Percentiles rank a stretch among this genome's conserved stretches.
Evolutionary conservation across 768 basidiomycete genomes (phyloP).

Genomic region (Xerocomus potaroensis): DNA sequence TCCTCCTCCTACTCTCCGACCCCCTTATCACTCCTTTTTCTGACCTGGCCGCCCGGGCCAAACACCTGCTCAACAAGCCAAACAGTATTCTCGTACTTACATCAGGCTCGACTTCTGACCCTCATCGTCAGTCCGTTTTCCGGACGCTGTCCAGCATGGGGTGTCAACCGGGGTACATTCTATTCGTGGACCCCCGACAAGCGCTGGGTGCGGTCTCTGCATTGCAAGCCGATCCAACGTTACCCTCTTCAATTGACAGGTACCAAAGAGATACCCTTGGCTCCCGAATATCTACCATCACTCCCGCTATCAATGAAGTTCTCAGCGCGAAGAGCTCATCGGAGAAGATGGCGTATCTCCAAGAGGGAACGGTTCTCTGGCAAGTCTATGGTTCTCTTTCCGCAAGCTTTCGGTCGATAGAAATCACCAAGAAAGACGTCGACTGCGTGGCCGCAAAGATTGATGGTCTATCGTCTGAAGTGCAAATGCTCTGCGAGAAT

Average conservation of each 20-base stretch:
- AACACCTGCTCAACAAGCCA: conserved; percentile 30
- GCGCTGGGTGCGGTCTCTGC: conserved; percentile 50
- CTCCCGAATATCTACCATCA: conserved; percentile 54
- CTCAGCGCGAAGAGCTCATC: conserved; percentile 4
- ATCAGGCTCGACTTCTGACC: conserved; percentile 21
- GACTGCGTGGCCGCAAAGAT: conserved; percentile 34
- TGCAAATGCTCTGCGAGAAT: conserved; percentile 38
- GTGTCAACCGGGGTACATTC: conserved; percentile 27
- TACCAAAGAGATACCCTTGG: conserved; percentile 61
- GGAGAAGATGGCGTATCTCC: conserved; percentile 24
- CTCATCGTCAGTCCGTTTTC: conserved; percentile 15
- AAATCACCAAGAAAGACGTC: conserved; percentile 29
- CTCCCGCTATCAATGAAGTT: conserved; percentile 33
- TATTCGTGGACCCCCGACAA: conserved; percentile 56
- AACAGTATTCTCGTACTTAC: conserved; percentile 45
- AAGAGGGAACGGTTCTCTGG: conserved; percentile 34
- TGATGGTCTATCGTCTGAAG: conserved; percentile 33
- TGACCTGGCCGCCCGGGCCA: conserved; percentile 27
- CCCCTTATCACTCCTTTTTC: conserved; percentile 50
- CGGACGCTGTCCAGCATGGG: conserved; percentile 21
- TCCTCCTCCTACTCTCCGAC: conserved; percentile 62
- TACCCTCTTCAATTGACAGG: conserved; percentile 49
- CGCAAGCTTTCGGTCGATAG: conserved; percentile 33
- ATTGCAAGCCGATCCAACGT: conserved; percentile 44
- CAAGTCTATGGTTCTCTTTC: conserved; percentile 40